Conservation (phyloP, 2,329 filamentous ascomycete species). For the Fusarium devonianum region DNA sequence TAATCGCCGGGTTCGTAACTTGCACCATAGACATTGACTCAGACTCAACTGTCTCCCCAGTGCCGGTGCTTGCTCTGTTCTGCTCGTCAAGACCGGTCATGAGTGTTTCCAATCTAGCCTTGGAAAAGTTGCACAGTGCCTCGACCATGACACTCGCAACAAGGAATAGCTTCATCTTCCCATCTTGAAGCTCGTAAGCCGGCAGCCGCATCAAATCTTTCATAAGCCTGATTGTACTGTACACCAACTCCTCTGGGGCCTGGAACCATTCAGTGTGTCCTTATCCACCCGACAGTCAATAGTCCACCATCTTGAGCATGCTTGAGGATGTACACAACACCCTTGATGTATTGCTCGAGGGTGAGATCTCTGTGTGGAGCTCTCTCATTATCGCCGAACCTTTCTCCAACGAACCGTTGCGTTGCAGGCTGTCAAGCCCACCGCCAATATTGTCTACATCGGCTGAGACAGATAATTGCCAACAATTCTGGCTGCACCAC, state of each 20-base stretch:
- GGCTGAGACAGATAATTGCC: neutral
- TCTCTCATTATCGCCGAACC: conserved; percentile 2
- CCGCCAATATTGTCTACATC: neutral
- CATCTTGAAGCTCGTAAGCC: conserved; percentile 14
- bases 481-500: neutral
- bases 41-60: neutral
- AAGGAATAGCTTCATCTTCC: conserved; percentile 9
- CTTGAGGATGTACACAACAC: conserved; percentile 18
- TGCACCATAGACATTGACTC: neutral
- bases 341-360: neutral
- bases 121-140: conserved; percentile 10
- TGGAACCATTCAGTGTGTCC: conserved; percentile 16
- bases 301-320: neutral
- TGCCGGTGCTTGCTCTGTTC: neutral
- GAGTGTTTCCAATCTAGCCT: neutral
- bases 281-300: conserved; percentile 23
- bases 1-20: neutral
- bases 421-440: neutral
- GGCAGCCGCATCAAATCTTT: conserved; percentile 13
- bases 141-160: conserved; percentile 3
- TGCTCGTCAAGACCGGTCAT: neutral
- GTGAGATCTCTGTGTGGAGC: conserved; percentile 5
- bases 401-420: conserved; percentile 13
- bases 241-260: neutral
- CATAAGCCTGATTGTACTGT: conserved; percentile 9